Evolutionary conservation across 2,329 filamentous ascomycete species (phyloP), one percentile per base, ranked within the genome.

Genomic region (Nannizzia gypsea): DNA sequence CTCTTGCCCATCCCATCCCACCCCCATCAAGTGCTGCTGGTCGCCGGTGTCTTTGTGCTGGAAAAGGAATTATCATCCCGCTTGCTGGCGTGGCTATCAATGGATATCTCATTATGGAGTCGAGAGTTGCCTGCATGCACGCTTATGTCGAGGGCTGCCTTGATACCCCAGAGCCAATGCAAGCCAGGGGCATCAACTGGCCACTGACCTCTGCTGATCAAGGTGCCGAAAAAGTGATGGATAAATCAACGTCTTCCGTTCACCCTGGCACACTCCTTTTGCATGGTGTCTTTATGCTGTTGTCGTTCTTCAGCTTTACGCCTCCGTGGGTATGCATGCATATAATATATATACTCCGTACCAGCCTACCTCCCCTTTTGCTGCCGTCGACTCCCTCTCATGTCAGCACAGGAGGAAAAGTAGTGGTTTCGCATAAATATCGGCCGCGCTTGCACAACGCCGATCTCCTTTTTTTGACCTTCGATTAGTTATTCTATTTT

Each of bases 11-110:
- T 17, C 31, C 9, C 31, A 42, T 42, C 13, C 6, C 13, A n/a
- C n/a, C n/a, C n/a, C n/a, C n/a, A n/a, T n/a, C n/a, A n/a, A n/a
- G n/a, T 42, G n/a, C n/a, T 42, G n/a, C 31, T 42, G 38, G 15
- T n/a, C n/a, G n/a, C n/a, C n/a, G 13, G n/a, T 15, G 38, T 42
- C 22, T 5, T 5, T 46, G 5, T 15, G 17, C 8, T 48, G 44
- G 48, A 54, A 31, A 31, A 54, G 28, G 17, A 54, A 31, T 54
- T 54, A 54, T 54, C 48, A 34, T 54, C 48, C 48, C 48, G 26
- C 26, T 11, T 34, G 15, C 31, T 54, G 48, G 28, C 48, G 48
- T 54, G 48, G 48, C 26, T 34, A 54, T 31, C 48, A 54, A 54
- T 54, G 48, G 48, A 54, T 54, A 52, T 52, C 26, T 22, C 5